Evolutionary conservation across 1,139 yeast species (phyloP).

Genomic region (Arxiozyma slooffiae): DNA sequence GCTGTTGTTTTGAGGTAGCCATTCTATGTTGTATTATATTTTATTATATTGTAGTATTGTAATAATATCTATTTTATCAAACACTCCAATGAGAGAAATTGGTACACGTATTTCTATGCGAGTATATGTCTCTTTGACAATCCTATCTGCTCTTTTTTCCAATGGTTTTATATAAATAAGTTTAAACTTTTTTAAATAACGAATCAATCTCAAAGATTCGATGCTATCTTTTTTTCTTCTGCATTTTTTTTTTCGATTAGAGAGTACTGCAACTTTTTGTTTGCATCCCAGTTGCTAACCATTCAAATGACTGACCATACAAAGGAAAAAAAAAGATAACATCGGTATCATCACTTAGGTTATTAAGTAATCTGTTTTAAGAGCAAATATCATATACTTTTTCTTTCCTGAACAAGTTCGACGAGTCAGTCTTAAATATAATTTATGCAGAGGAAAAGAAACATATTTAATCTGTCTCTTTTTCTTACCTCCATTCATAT

Average conservation of each 20-base stretch:
- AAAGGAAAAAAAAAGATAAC: neutral
- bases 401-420: neutral
- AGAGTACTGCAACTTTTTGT: neutral
- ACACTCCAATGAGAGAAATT: neutral
- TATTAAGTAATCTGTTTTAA: too few relatives aligned
- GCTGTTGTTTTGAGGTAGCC: slow-evolving; percentile 19
- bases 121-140: neutral
- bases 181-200: neutral
- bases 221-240: neutral
- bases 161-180: neutral
- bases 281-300: neutral
- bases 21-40: slow-evolving; percentile 4
- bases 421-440: neutral
- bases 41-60: neutral
- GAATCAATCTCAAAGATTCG: neutral
- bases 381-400: neutral
- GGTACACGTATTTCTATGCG: neutral
- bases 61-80: neutral
- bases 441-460: too few relatives aligned
- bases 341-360: too few relatives aligned
- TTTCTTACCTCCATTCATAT: neutral
- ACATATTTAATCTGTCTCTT: neutral
- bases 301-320: neutral
- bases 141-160: neutral
- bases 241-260: neutral